These are phyloP conservation scores for Termitomyces sp. DNA, from an alignment of 768 basidiomycete species.

Conservation along the genomic window DNA sequence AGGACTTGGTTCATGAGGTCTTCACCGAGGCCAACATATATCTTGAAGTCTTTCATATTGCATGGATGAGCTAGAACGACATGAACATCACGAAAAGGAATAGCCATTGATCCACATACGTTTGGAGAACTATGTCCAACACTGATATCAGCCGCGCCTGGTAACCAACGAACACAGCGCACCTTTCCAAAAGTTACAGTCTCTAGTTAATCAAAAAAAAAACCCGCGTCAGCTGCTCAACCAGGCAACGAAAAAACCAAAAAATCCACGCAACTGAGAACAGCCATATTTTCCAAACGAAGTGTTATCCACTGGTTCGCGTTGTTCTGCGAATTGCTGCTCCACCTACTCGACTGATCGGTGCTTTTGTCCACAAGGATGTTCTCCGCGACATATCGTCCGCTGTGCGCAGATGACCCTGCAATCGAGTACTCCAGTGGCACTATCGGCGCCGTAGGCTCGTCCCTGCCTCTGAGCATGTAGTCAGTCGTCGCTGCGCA, in stretches of 20 bases:
- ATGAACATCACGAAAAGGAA: slow-evolving; percentile 4
- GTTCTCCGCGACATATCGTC: slow-evolving; percentile 62
- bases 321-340: slow-evolving; percentile 54
- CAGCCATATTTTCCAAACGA: slow-evolving; percentile 48
- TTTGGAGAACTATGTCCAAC: slow-evolving; percentile 35
- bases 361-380: slow-evolving; percentile 58
- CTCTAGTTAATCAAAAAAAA: slow-evolving; percentile 33
- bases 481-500: too few species aligned
- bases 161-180: slow-evolving; percentile 6
- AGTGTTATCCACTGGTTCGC: slow-evolving; percentile 69
- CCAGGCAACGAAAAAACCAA: neutral
- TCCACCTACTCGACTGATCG: slow-evolving; percentile 73
- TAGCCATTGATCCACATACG: slow-evolving; percentile 21
- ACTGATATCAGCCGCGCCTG: neutral
- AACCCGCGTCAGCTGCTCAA: slow-evolving; percentile 1
- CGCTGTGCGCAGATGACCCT: slow-evolving; percentile 65
- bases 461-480: slow-evolving; percentile 6
- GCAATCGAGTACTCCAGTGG: slow-evolving; percentile 45
- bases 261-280: slow-evolving; percentile 59
- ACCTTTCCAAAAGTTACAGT: slow-evolving; percentile 82
- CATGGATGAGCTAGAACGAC: slow-evolving; percentile 67
- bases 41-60: slow-evolving; percentile 79
- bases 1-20: slow-evolving; percentile 68
- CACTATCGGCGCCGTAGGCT: slow-evolving; percentile 14
- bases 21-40: slow-evolving; percentile 57